Evolutionary conservation across 495 filamentous ascomycete genomes (phyloP).

Genomic region (Cudoniella acicularis): DNA sequence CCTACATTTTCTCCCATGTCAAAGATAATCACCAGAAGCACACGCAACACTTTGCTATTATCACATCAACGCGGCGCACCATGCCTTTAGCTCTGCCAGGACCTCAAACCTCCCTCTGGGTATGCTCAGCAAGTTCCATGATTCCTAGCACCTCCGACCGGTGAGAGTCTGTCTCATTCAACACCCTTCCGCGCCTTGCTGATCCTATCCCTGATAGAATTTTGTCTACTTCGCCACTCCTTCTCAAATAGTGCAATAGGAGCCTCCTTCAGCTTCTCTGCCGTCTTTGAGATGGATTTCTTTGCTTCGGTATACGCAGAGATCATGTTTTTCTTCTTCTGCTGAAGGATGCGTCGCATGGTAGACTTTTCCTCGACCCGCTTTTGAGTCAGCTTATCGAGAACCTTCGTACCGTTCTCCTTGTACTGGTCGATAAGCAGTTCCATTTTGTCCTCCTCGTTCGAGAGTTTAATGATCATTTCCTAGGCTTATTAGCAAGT

Average conservation of each 20-base stretch:
- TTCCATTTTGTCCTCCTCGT: constrained; percentile 20
- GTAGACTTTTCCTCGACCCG: constrained; percentile 5
- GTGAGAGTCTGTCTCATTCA: too few species aligned
- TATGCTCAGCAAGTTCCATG: too few species aligned
- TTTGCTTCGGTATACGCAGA: constrained; percentile 9
- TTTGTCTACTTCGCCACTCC: constrained; percentile 13
- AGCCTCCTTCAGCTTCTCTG: constrained; percentile 4
- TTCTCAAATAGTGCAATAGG: constrained; percentile 9
- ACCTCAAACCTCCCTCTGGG: too few species aligned
- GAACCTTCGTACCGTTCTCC: constrained; percentile 18
- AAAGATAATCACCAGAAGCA: too few species aligned
- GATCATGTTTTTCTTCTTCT: constrained; percentile 12
- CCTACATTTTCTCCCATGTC: too few species aligned
- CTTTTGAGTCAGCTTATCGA: not conserved
- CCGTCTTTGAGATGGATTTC: not conserved
- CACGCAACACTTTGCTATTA: too few species aligned
- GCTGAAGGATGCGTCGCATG: not conserved
- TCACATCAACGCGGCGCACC: too few species aligned
- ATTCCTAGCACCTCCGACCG: too few species aligned
- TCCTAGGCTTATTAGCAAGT: constrained; percentile 12
- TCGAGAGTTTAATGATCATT: constrained; percentile 18
- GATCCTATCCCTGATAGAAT: constrained; percentile 11
- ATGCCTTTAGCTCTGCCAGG: too few species aligned
- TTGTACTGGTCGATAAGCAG: constrained; percentile 21
- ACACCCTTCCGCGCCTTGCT: not conserved